Base-by-base conservation (phyloP, 257 asterid species). In the Nicotiana obtusifolia region DNA sequence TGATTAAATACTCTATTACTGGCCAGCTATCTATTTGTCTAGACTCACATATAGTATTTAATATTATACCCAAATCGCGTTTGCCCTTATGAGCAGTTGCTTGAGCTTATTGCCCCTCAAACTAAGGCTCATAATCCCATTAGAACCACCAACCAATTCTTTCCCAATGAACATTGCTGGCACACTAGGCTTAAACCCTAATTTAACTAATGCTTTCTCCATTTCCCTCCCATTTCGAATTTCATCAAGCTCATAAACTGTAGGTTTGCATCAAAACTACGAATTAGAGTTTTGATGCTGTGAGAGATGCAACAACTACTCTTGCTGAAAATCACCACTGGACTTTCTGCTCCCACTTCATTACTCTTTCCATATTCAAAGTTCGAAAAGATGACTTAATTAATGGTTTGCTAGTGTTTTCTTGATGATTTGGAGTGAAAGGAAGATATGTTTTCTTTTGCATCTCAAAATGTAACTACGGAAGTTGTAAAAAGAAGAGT, bases 131-230 rank as follows among this genome's bases (percentile, higher is more conserved):
- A 93, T 90, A 5, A 89, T 84, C 84, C 90, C 91, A 79, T 91
- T 79, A 7, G 95, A 89, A 57, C 97, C 97, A 53, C 94, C 97
- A 3, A 90, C 64, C 33, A 88, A 88, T 10, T 87, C 56, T 10
- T 71, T 76, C 22, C 93, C 97, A 4, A 92, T 85, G 86, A 90
- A 92, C 81, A 93, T 91, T 8, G 94, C 91, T 10, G 98, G 97
- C 1, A 87, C 89, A 54, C 76, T 78, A 9, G 97, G 93, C 78
- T 82, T 76, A 59, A 93, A 85, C 47, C 97, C 98, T 30, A 89
- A 47, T n/a, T 76, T 84, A 30, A 77, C 71, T 82, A 93, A 52
- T 2, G 88, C 92, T 83, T 60, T 81, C 87, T 91, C 94, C 56
- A 92, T 91, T 15, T 90, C 86, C 3, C 8, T 78, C 30, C 95